These are phyloP conservation scores for Colletotrichum orbiculare DNA, from an alignment of 2,329 filamentous ascomycete genomes.

Conservation along the genomic window DNA sequence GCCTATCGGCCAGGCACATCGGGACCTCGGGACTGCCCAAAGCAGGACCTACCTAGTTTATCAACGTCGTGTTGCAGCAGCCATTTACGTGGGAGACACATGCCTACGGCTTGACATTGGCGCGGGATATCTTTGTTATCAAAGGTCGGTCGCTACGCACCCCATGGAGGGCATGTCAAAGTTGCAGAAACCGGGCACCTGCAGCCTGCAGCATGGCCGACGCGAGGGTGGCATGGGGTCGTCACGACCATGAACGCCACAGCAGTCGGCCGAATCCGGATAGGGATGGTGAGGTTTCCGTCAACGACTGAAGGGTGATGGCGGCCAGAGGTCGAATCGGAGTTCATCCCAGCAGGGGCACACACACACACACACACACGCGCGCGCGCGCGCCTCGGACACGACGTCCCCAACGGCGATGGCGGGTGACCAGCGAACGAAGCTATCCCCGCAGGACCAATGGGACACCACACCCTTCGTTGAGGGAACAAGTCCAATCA, in stretches of 20 bases:
- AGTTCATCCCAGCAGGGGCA: constrained; percentile 6
- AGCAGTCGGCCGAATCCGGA: not conserved
- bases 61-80: constrained; percentile 6
- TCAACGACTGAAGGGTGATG: too few species aligned
- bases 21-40: constrained; percentile 23
- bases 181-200: constrained; percentile 18
- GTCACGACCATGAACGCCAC: not conserved
- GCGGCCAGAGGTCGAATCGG: constrained; percentile 15
- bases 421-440: not conserved
- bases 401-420: constrained; percentile 22
- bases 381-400: not conserved
- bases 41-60: constrained; percentile 6
- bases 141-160: not conserved
- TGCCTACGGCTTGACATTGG: not conserved
- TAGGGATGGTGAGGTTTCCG: too few species aligned
- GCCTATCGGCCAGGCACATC: constrained; percentile 26
- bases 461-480: constrained; percentile 19
- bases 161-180: not conserved
- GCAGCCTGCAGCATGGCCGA: constrained; percentile 22
- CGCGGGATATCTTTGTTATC: constrained; percentile 17
- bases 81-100: constrained; percentile 8
- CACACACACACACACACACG: too few species aligned
- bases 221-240: not conserved
- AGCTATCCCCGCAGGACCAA: constrained; percentile 30
- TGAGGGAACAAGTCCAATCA: constrained; percentile 23